Evolutionary conservation across 768 basidiomycete species (phyloP), one percentile per base, ranked within the genome.

Genomic region (Chalciporus pseudorubinellus): DNA sequence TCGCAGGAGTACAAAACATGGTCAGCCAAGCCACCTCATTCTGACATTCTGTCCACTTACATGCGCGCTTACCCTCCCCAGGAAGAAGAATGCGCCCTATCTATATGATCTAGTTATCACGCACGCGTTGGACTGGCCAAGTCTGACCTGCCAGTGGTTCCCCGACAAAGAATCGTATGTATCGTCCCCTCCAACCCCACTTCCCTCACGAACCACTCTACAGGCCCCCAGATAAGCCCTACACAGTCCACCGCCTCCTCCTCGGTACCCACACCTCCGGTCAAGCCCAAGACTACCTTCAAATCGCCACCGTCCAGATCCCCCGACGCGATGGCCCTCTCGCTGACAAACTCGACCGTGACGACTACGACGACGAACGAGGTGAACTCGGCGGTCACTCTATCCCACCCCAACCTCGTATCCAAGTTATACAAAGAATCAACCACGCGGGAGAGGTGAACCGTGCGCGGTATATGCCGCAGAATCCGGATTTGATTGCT

Each of bases 71-170:
- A 18, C 28, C 24, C 43, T 52, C 39, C 44, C 44, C 67, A 93
- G 90, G 90, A 93, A 93, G 78, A 93, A 93, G 75, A 95, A 95
- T 72, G 92, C 95, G 47, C 95, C 95, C 12, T 98, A 95, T 73
- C 82, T 98, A 13, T 99, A 99, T 70, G 97, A 99, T 70, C 79
- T 95, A 20, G 92, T 99, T 58, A 87, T 99, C 62, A 98, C 95
- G 1, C 95, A 98, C 67, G 95, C 95, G 28, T 78, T 98, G 44
- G 93, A 97, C 71, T 99, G 97, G 97, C 97, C 97, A 18, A 92
- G 87, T 63, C 68, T 99, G 64, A 99, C 97, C 5, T 94, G 92
- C 68, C 97, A 98, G 73, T 99, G 97, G 97, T 90, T 99, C 70
- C 97, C 97, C 0, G 97, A 99, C 77, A 87, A 85, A 70, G 92